A percentile compares a stretch with the other conserved stretches of the same genome.
phyloP scores from a whole-genome alignment of 2,329 filamentous ascomycete genomes.

The Pseudogymnoascus sp. region DNA sequence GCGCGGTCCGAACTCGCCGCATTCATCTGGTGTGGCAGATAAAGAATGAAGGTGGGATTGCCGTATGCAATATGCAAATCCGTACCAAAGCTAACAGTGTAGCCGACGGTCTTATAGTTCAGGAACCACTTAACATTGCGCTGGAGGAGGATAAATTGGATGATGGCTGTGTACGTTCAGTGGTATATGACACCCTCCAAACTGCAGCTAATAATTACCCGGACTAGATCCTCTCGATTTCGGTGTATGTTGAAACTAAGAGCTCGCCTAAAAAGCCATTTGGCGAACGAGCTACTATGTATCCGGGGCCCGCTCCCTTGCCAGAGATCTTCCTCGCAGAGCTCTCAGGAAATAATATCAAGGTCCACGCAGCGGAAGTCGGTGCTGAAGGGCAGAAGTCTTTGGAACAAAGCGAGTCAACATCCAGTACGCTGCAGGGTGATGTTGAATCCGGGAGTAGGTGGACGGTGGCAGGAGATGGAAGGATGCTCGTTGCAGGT shows the following conservation, averaged over 20 bases:
- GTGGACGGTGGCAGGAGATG: not conserved
- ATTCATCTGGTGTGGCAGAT: slow-evolving; percentile 31
- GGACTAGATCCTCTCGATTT: not conserved
- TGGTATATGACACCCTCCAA: not conserved
- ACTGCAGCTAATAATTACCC: not conserved
- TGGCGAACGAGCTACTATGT: not conserved
- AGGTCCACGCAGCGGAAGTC: too few species aligned
- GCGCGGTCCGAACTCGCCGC: slow-evolving; percentile 20
- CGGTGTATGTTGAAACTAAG: not conserved
- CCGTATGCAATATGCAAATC: not conserved
- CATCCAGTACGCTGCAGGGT: not conserved
- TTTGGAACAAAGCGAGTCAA: not conserved
- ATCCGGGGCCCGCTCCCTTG: not conserved
- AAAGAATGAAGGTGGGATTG: slow-evolving; percentile 10
- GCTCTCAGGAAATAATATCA: not conserved
- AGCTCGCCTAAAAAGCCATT: not conserved
- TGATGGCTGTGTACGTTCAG: not conserved
- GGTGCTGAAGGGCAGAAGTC: not conserved
- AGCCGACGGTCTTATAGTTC: slow-evolving; percentile 9
- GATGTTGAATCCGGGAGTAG: not conserved
- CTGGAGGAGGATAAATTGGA: not conserved
- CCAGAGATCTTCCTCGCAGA: not conserved
- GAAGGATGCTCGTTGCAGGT: not conserved
- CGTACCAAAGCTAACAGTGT: too few species aligned
- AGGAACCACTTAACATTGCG: slow-evolving; percentile 5